A percentile compares a stretch with the other conserved stretches of the same genome.
phyloP scores from a whole-genome alignment of 2,329 filamentous ascomycete genomes.

The Neoscytalidium dimidiatum region DNA sequence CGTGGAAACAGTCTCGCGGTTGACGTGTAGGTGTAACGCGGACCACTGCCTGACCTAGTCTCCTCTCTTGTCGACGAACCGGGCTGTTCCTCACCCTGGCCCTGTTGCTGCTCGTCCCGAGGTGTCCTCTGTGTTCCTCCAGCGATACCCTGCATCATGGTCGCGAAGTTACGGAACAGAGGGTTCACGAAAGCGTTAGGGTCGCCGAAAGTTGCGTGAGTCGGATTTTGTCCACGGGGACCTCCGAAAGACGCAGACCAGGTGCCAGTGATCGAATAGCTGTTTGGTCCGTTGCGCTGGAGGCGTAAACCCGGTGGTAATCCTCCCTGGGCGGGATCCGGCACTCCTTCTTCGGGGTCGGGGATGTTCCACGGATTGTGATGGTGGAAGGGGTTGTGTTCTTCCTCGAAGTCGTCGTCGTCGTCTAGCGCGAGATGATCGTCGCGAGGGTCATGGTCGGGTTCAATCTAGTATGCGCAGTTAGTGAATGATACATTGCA shows the following conservation, averaged over 20 bases:
- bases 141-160: constrained; percentile 50
- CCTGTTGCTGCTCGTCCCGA: constrained; percentile 22
- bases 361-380: constrained; percentile 54
- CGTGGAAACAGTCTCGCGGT: constrained; percentile 48
- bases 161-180: constrained; percentile 45
- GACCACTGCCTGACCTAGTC: constrained; percentile 21
- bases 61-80: constrained; percentile 14
- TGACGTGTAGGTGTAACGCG: constrained; percentile 34
- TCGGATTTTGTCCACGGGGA: constrained; percentile 30
- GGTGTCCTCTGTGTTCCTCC: constrained; percentile 24
- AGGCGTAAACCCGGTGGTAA: constrained; percentile 42
- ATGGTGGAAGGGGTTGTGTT: constrained; percentile 34
- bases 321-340: background rate
- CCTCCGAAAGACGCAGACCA: constrained; percentile 22
- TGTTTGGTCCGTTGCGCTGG: constrained; percentile 34
- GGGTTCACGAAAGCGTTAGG: constrained; percentile 22
- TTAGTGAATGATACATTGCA: constrained; percentile 23
- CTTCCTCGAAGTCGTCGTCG: constrained; percentile 33
- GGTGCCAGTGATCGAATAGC: constrained; percentile 37
- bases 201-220: constrained; percentile 21
- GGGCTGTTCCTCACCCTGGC: constrained; percentile 24
- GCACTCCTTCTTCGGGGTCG: constrained; percentile 50
- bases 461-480: constrained; percentile 31
- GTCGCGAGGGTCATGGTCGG: constrained; percentile 64
- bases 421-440: constrained; percentile 26